Conservation (phyloP, 106 monocot species). For the Dendrobium huoshanense region DNA sequence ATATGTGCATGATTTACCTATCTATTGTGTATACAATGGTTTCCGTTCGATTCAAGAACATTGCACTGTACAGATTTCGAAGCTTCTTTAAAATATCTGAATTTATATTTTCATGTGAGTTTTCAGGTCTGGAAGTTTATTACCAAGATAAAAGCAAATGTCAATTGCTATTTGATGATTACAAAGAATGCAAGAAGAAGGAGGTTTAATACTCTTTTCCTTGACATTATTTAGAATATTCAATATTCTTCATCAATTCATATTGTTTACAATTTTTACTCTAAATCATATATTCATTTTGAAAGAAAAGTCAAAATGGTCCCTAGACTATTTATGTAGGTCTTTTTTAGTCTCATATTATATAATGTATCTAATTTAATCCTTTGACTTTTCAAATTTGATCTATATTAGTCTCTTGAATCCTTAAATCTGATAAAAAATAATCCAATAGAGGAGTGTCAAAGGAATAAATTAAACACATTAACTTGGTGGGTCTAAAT, state of each 20-base stretch:
- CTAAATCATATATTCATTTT: background rate
- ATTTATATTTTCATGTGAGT: background rate
- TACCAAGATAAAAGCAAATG: constrained; percentile 76
- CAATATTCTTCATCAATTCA: constrained; percentile 3
- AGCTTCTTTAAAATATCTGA: background rate
- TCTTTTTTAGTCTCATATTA: too few species aligned
- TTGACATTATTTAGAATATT: background rate
- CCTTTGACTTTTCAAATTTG: too few species aligned
- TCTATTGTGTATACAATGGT: background rate
- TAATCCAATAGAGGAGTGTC: too few species aligned
- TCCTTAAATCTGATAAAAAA: too few species aligned
- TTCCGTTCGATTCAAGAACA: background rate
- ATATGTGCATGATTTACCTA: background rate
- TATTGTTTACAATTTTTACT: background rate
- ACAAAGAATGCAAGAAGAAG: constrained; percentile 97
- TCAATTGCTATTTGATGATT: constrained; percentile 82
- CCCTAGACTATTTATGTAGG: too few species aligned
- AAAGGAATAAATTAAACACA: too few species aligned
- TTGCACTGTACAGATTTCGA: background rate
- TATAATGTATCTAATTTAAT: too few species aligned
- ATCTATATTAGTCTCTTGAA: too few species aligned
- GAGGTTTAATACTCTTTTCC: constrained; percentile 41
- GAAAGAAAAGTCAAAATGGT: too few species aligned
- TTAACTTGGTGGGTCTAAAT: too few species aligned
- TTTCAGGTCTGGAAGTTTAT: constrained; percentile 67